Evolutionary conservation across 1,139 yeast genomes (phyloP).

Genomic region (Pichia sp.): DNA sequence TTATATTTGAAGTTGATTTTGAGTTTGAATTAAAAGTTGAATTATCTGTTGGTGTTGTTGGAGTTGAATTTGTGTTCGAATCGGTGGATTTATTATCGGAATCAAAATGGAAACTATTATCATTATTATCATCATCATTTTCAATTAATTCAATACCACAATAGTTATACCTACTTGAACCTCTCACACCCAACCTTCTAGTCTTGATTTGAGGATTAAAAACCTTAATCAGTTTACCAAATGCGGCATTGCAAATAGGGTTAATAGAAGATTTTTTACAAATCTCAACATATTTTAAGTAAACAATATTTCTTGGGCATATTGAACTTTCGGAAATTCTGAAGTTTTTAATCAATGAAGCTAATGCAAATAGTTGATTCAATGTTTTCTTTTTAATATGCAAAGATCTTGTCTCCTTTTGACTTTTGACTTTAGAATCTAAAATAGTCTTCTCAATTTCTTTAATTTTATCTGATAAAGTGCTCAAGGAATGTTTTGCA

Average conservation of each 20-base stretch:
- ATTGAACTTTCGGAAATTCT: slow-evolving; percentile 60
- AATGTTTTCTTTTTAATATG: slow-evolving; percentile 27
- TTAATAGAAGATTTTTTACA: slow-evolving; percentile 62
- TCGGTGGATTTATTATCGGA: background rate
- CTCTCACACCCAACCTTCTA: slow-evolving; percentile 80
- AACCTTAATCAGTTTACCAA: slow-evolving; percentile 75
- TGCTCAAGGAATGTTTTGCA: background rate
- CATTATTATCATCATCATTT: slow-evolving; percentile 21
- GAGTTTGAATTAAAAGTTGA: background rate
- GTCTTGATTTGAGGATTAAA: slow-evolving; percentile 73
- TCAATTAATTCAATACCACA: slow-evolving; percentile 71
- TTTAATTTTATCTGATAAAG: background rate
- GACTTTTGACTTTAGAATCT: slow-evolving; percentile 11
- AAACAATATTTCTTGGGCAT: slow-evolving; percentile 77
- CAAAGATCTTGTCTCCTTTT: slow-evolving; percentile 16
- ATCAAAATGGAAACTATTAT: slow-evolving; percentile 11
- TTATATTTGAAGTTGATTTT: background rate
- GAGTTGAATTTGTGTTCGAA: background rate
- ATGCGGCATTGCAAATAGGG: slow-evolving; percentile 81
- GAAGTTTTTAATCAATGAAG: slow-evolving; percentile 71
- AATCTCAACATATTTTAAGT: slow-evolving; percentile 68
- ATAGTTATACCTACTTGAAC: slow-evolving; percentile 85
- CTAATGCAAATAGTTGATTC: slow-evolving; percentile 74
- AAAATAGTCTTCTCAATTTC: background rate
- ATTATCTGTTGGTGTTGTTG: background rate